Conservation (phyloP, 2,329 filamentous ascomycete genomes). For the Cladobotryum protrusum region DNA sequence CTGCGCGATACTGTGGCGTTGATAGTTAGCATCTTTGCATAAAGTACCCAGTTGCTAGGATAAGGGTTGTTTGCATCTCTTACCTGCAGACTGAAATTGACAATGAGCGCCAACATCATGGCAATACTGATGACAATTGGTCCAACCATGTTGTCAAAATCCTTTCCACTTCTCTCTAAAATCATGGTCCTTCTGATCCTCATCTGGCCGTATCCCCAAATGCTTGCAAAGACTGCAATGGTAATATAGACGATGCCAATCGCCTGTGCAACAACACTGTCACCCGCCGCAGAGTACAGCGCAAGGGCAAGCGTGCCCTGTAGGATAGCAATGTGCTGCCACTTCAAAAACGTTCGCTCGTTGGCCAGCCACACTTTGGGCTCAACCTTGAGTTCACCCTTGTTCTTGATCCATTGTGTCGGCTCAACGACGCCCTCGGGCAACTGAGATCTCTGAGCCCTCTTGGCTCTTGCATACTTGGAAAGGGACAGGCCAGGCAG, state of each 20-base stretch:
- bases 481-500: constrained; percentile 79
- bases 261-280: constrained; percentile 66
- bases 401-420: constrained; percentile 86
- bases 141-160: constrained; percentile 85
- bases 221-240: constrained; percentile 75
- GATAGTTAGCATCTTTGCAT: neutral
- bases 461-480: constrained; percentile 60
- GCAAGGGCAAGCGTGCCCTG: constrained; percentile 78
- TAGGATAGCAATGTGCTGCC: constrained; percentile 90
- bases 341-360: constrained; percentile 96
- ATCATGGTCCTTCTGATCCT: constrained; percentile 73
- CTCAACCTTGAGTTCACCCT: constrained; percentile 85
- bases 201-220: constrained; percentile 85
- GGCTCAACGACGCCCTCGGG: constrained; percentile 88
- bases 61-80: constrained; percentile 19
- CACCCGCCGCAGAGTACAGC: constrained; percentile 80
- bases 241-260: constrained; percentile 79
- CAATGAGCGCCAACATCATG: constrained; percentile 66
- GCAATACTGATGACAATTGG: constrained; percentile 78
- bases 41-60: too few species aligned
- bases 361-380: constrained; percentile 99
- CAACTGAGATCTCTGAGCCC: constrained; percentile 49
- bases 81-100: constrained; percentile 89
- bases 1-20: neutral
- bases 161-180: constrained; percentile 74